Evolutionary conservation across 1,139 yeast species (phyloP).

Genomic region (Geotrichum fermentans): DNA sequence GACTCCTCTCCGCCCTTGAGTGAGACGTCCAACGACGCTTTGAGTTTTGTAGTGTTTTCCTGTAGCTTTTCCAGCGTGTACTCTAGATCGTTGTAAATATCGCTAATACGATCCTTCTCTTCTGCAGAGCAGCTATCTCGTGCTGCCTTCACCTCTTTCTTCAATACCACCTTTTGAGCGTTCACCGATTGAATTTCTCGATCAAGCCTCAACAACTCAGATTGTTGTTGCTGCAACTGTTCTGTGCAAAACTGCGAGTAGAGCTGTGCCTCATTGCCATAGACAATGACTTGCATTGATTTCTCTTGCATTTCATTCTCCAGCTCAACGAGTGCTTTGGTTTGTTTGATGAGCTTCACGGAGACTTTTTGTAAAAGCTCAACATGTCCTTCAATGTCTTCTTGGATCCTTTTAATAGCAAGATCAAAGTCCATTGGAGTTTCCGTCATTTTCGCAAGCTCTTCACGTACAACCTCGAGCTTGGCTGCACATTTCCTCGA

Average conservation of each 20-base stretch:
- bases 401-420: constrained; percentile 1
- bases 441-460: background rate
- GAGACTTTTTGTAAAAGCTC: background rate
- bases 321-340: background rate
- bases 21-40: constrained; percentile 2
- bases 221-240: constrained; percentile 24
- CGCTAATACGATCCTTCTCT: constrained; percentile 10
- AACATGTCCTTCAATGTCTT: background rate
- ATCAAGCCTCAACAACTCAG: constrained; percentile 23
- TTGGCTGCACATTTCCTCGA: background rate
- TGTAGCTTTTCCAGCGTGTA: constrained; percentile 8
- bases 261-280: constrained; percentile 8
- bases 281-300: background rate
- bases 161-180: constrained; percentile 22
- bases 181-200: constrained; percentile 24
- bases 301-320: constrained; percentile 5
- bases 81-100: constrained; percentile 10
- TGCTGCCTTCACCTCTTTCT: constrained; percentile 17
- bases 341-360: background rate
- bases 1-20: constrained; percentile 6
- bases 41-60: constrained; percentile 2
- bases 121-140: constrained; percentile 10
- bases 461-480: background rate
- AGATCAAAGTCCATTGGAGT: background rate
- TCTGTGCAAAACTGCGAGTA: constrained; percentile 13